Conservation (phyloP, 139 green algal species). For the Chlamydomonas sp. region DNA sequence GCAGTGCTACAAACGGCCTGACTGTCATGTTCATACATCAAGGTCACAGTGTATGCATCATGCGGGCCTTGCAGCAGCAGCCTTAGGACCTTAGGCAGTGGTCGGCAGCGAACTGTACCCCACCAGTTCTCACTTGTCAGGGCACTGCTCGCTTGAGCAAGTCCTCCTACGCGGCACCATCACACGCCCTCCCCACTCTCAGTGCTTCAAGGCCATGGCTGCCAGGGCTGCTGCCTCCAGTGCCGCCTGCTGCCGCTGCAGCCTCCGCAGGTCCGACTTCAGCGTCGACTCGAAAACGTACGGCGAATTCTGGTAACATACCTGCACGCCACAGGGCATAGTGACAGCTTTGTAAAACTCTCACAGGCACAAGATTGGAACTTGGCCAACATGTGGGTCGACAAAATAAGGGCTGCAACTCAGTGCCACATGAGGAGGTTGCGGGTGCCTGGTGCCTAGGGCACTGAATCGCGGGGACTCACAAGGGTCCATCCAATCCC, state of each 20-base stretch:
- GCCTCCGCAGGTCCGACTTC: constrained; percentile 1
- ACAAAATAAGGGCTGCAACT: neutral
- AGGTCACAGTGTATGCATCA: no score
- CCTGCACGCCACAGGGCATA: constrained; percentile 6
- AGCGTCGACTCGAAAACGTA: constrained; percentile 35
- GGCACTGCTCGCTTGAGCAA: neutral
- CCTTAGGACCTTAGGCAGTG: no score
- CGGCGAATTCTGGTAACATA: constrained; percentile 38
- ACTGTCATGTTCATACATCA: no score
- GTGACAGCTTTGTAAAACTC: neutral
- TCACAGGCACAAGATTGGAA: neutral
- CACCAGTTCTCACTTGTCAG: neutral
- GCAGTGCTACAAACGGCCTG: no score
- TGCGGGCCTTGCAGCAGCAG: no score
- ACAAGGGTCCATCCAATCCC: constrained; percentile 43
- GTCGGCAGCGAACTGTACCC: neutral
- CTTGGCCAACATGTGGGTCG: neutral
- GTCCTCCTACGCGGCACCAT: neutral
- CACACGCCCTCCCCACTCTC: neutral
- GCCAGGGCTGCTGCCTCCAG: neutral
- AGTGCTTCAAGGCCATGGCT: neutral
- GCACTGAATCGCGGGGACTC: neutral
- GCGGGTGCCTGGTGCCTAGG: neutral
- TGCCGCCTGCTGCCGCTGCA: neutral
- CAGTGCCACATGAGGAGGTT: neutral